Percentiles rank a stretch among this genome's conserved stretches.
phyloP scores from a whole-genome alignment of 129 eudicot genomes.

The Artemisia annua region DNA sequence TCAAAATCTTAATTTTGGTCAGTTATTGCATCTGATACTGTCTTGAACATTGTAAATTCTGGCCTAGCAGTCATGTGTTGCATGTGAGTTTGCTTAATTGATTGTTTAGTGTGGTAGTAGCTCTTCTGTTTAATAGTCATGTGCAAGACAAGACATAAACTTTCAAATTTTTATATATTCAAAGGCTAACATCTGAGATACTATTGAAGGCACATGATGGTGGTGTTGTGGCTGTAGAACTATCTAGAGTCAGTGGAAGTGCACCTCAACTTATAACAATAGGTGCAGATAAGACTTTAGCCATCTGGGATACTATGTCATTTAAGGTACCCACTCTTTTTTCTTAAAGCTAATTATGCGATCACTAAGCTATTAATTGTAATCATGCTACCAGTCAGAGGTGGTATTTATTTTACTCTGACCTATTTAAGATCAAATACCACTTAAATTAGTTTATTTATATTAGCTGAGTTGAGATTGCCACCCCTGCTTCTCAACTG shows the following conservation, averaged over 20 bases:
- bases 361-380: constrained; percentile 1
- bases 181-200: constrained; percentile 30
- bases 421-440: constrained; percentile 6
- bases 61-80: too few relatives aligned
- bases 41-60: too few relatives aligned
- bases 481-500: constrained; percentile 7
- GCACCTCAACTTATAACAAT: constrained; percentile 97
- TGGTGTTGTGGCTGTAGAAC: constrained; percentile 93
- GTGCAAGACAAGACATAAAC: constrained; percentile 16
- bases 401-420: background rate
- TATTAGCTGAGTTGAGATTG: background rate
- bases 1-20: background rate
- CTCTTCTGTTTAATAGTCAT: background rate
- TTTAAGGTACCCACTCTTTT: constrained; percentile 59
- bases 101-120: too few relatives aligned
- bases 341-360: constrained; percentile 13
- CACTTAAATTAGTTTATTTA: background rate
- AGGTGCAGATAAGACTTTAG: constrained; percentile 97
- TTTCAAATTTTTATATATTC: constrained; percentile 9
- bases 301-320: constrained; percentile 96
- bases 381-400: background rate
- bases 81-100: too few relatives aligned
- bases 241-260: constrained; percentile 90
- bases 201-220: constrained; percentile 93
- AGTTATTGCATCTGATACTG: background rate